Base-by-base conservation (phyloP, 495 filamentous ascomycete genomes). In the Talaromyces liani region DNA sequence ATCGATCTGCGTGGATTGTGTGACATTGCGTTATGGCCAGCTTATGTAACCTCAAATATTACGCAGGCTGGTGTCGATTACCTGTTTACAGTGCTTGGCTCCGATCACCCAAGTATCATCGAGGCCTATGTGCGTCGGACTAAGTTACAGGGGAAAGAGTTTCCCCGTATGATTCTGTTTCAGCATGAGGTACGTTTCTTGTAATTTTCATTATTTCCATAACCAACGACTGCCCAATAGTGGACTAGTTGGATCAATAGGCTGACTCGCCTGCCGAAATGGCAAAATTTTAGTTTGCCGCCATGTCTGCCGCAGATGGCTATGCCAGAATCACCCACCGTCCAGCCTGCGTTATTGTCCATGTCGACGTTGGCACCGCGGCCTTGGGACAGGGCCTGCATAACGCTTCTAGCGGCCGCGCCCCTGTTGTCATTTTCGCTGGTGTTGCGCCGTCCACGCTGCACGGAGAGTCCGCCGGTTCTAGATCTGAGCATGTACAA, bases 331-430 rank as follows among this genome's bases (percentile, higher is more conserved):
- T 72, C 36, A 72, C 65, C 27, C 66, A 68, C 18, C 58, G 63
- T 16, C 66, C 67, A 18, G 63, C 64, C 6, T 67, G 66, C 53
- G 68, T 73, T 27, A 65, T 73, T 49, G 71, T 66, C 8, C 71
- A 72, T 45, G 71, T 70, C 14, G 71, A 73, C 33, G 68, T 69
- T 59, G 71, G 70, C 29, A 73, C 71, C 10, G 63, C 64, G 7
- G 70, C 66, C 12, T 66, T 73, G 14, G 71, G 68, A 29, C 67
- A 67, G 45, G 71, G 65, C 12, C 45, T 72, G 60, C 68, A 73
- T 39, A 70, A 73, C 62, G 71, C 69, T 3, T 69, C 68, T 31
- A 67, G 64, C 36, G 71, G 70, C 33, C 66, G 71, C n/a, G 67
- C 67, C 16, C 70, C 68, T 0, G 66, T 72, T 1, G 16, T 73